A percentile compares a stretch with the other conserved stretches of the same genome.
Evolutionary conservation across 2,329 filamentous ascomycete species (phyloP).

Genomic region (Calonectria multiphialidica): DNA sequence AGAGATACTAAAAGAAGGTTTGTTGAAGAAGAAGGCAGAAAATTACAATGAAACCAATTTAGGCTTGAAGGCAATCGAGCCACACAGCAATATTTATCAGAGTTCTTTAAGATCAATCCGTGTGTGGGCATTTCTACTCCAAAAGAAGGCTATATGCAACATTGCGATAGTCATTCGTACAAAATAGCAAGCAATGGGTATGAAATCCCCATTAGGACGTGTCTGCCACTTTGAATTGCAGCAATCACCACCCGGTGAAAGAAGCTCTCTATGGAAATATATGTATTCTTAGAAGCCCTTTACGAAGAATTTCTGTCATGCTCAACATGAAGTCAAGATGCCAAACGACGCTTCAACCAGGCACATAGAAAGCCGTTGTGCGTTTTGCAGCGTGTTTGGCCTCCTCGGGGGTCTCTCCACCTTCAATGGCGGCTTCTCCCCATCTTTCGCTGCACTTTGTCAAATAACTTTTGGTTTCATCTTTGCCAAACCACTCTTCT

Average conservation of each 20-base stretch:
- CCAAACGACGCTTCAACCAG: neutral
- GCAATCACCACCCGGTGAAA: neutral
- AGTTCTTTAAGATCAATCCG: too few species aligned
- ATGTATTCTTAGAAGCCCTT: neutral
- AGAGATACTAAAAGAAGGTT: too few species aligned
- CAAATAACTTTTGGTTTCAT: neutral
- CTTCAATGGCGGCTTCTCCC: neutral
- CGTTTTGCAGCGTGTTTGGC: neutral
- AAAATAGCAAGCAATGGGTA: too few species aligned
- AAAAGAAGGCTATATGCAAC: too few species aligned
- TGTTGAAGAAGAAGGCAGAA: too few species aligned
- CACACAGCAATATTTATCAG: too few species aligned
- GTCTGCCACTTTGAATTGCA: too few species aligned
- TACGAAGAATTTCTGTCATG: neutral
- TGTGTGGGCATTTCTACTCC: too few species aligned
- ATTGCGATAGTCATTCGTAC: too few species aligned
- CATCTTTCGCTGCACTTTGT: neutral
- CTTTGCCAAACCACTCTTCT: neutral
- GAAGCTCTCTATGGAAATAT: neutral
- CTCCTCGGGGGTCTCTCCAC: neutral
- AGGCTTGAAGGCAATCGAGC: too few species aligned
- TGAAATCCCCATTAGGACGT: too few species aligned
- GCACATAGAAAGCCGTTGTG: neutral
- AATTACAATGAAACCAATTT: too few species aligned
- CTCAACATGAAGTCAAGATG: neutral